Base-by-base conservation (phyloP, 2,329 filamentous ascomycete genomes). In the Nothomitra cinnamomea region DNA sequence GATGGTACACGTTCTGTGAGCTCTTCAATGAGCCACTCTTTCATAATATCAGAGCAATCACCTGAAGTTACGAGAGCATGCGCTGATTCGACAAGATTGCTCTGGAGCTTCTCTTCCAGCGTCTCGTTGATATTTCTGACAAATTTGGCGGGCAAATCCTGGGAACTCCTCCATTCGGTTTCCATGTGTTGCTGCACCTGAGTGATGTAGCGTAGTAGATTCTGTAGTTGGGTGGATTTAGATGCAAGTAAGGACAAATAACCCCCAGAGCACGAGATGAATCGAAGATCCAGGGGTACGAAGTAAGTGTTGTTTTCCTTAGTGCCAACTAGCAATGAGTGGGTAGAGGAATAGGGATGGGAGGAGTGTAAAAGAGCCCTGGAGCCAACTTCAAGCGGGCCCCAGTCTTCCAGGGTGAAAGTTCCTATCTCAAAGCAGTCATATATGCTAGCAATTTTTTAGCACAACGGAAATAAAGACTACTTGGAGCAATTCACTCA, bases 11-110 rank as follows among this genome's bases (percentile, higher is more conserved):
- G 73, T 63, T 94, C 87, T 6, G 80, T 79, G 28, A 95, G 70
- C 58, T 85, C 84, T 61, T 95, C 87, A 3, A 89, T 79, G 1
- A 98, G 73, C 83, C 94, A 98, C 64, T 95, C 88, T 56, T 80
- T 82, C 53, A 96, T 72, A 19, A 79, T 76, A 8, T 79, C 76
- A 52, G 83, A 80, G 24, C 85, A 87, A 62, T 92, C 79, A 0
- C 89, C 89, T 0, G 88, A 94, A 28, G 87, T 80, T 3, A 87
- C 84, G 0, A 90, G 77, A 62, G 95, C 88, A 63, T 87, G 94
- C 7, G 94, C 68, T 2, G 85, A 86, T 47, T 86, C 79, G 0
- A 85, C 77, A 51, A 95, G 80, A 49, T 74, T 71, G 58, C 82
- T 82, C 56, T 77, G 73, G 10, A 72, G 72, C 43, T 81, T 78